Conservation (phyloP, 768 basidiomycete species). For the Boletus vinaceobasis region DNA sequence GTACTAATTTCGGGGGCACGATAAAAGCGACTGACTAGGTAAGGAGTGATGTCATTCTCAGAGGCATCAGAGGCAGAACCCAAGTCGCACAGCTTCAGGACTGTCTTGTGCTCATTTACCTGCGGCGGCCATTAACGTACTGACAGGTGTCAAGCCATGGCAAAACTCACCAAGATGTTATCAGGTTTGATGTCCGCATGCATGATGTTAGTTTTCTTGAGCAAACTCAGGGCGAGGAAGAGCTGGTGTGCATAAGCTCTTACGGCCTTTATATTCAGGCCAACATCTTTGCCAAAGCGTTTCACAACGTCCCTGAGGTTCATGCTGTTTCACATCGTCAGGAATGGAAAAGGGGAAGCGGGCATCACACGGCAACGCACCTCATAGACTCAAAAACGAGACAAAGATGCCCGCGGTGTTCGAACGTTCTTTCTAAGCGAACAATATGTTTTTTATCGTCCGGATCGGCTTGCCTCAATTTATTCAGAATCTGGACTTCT, state of each 20-base stretch:
- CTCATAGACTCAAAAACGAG: slow-evolving; percentile 93
- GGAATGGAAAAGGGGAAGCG: slow-evolving; percentile 8
- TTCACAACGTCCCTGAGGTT: slow-evolving; percentile 97
- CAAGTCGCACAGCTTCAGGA: slow-evolving; percentile 92
- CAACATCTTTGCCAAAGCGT: slow-evolving; percentile 97
- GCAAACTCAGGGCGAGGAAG: slow-evolving; percentile 78
- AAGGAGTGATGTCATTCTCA: slow-evolving; percentile 97
- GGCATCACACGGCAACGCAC: slow-evolving; percentile 40
- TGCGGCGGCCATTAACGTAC: slow-evolving; percentile 31
- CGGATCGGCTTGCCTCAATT: slow-evolving; percentile 83
- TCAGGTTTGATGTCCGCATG: slow-evolving; percentile 99
- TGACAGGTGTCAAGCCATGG: slow-evolving; percentile 10
- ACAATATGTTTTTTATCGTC: slow-evolving; percentile 97
- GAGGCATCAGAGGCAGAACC: slow-evolving; percentile 95
- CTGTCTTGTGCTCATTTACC: slow-evolving; percentile 94
- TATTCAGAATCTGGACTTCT: slow-evolving; percentile 85
- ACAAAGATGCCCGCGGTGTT: slow-evolving; percentile 95
- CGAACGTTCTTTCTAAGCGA: slow-evolving; percentile 90
- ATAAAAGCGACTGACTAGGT: slow-evolving; percentile 96
- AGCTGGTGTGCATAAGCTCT: slow-evolving; percentile 98
- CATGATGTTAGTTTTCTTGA: slow-evolving; percentile 90
- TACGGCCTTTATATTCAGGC: slow-evolving; percentile 94
- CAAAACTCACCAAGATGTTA: slow-evolving; percentile 80
- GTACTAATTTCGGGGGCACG: slow-evolving; percentile 98
- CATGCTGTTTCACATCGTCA: slow-evolving; percentile 57